Percentiles rank a stretch among this genome's conserved stretches.
phyloP scores from a whole-genome alignment of 169 alveolate species.

The Eimeria necatrix region DNA sequence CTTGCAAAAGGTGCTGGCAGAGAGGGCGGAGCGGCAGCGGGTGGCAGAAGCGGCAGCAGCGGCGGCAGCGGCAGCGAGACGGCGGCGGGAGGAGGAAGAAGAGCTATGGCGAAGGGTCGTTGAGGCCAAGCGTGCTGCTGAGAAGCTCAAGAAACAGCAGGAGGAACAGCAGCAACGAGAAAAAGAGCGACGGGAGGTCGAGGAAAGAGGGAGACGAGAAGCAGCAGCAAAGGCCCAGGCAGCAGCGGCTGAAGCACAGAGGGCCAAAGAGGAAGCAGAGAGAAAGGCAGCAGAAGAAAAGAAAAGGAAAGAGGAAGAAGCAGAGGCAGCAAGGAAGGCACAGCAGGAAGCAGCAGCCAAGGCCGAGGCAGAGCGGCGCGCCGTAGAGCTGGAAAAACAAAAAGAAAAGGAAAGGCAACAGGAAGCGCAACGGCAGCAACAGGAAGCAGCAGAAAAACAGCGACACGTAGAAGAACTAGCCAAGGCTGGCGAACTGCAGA shows the following conservation, averaged over 20 bases:
- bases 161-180: constrained; percentile 8
- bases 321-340: constrained; percentile 50
- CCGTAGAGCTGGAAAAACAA: not conserved
- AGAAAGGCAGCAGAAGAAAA: constrained; percentile 7
- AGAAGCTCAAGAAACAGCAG: constrained; percentile 23
- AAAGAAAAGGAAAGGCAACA: not conserved
- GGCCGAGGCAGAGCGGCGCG: constrained; percentile 16
- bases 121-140: constrained; percentile 32
- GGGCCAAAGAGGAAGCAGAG: not conserved
- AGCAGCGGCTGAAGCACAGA: constrained; percentile 6
- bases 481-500: not conserved
- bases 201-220: not conserved
- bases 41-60: not conserved
- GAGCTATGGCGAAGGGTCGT: constrained; percentile 29
- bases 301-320: not conserved
- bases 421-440: not conserved
- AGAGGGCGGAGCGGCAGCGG: constrained; percentile 8
- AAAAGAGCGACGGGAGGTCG: constrained; percentile 19
- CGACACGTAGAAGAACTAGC: not conserved
- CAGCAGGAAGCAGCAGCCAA: constrained; percentile 23
- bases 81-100: constrained; percentile 32
- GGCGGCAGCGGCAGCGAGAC: constrained; percentile 27
- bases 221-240: not conserved
- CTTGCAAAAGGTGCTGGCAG: constrained; percentile 30
- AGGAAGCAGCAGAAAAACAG: not conserved